Evolutionary conservation across 2,329 filamentous ascomycete genomes (phyloP), one percentile per base, ranked within the genome.

Genomic region (Stenocarpella maydis): DNA sequence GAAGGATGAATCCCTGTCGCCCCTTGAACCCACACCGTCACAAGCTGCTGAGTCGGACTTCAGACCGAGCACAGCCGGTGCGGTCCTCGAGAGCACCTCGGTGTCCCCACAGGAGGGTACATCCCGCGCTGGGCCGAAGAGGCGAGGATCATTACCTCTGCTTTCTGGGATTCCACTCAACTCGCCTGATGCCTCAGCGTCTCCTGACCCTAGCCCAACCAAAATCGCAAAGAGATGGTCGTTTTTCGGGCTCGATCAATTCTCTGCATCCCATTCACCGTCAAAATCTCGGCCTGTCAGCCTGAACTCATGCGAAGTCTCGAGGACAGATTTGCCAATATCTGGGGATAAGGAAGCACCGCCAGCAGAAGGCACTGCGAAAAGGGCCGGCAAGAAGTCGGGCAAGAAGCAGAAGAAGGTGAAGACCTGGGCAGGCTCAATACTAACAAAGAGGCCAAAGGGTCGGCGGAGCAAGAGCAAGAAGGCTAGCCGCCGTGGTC

Each of bases 51-150:
- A 78, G n/a, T 76, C 76, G 0, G 85, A 87, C 61, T 85, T 83
- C 4, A 83, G 91, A 41, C 91, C 91, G 12, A 91, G 88, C 74
- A 93, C 91, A 2, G 91, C 91, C 21, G 91, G 91, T 37, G 90
- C 90, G n/a, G 83, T 93, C 61, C 78, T 93, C 15, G 90, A 92
- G 71, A 82, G 84, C 4, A 80, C 79, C 1, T 78, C 80, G 52
- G 83, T 77, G n/a, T 49, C 52, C 21, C 65, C 58, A 70, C 75
- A 78, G 19, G 77, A 78, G 50, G 74, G 77, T 1, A 75, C 74
- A n/a, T 71, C 77, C 10, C 72, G 73, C 8, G 74, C 75, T 8
- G 83, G 82, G 0, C 80, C 84, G 1, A 83, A 83, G 52, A 82
- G 88, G 71, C 85, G 88, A 63, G 89, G 89, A 70, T 90, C 89